Evolutionary conservation across 345 rosid species (phyloP).

Genomic region (Geranium brycei): DNA sequence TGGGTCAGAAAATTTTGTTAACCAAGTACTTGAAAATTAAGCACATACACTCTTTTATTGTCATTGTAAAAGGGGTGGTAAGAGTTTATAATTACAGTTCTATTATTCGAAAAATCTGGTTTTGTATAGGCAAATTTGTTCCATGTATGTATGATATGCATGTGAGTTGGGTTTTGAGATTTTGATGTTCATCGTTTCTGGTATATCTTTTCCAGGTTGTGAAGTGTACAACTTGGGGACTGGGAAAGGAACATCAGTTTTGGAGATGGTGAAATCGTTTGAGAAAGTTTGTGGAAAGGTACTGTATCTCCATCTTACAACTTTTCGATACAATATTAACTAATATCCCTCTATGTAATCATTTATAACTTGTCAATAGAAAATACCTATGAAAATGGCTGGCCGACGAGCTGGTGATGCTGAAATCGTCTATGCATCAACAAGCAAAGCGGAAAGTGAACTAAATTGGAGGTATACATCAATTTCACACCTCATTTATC

Average conservation of each 20-base stretch:
- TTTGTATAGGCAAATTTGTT: too few relatives aligned
- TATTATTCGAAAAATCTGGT: too few relatives aligned
- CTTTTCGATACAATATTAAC: not conserved
- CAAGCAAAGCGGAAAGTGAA: slow-evolving; percentile 59
- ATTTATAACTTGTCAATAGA: slow-evolving; percentile 20
- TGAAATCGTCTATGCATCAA: slow-evolving; percentile 80
- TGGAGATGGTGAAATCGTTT: slow-evolving; percentile 87
- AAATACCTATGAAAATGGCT: slow-evolving; percentile 60
- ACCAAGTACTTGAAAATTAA: too few relatives aligned
- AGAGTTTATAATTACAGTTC: too few relatives aligned
- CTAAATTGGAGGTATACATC: slow-evolving; percentile 66
- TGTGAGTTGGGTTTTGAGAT: too few relatives aligned
- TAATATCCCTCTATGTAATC: slow-evolving; percentile 52
- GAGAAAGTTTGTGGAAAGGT: slow-evolving; percentile 94
- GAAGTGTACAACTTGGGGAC: slow-evolving; percentile 95
- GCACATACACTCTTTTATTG: too few relatives aligned
- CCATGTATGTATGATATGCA: too few relatives aligned
- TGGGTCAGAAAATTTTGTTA: not conserved
- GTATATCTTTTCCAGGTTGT: slow-evolving; percentile 35
- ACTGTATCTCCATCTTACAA: not conserved
- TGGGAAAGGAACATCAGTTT: slow-evolving; percentile 89
- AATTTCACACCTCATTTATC: too few relatives aligned
- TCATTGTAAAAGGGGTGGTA: too few relatives aligned
- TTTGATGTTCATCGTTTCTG: too few relatives aligned
- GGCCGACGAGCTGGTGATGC: slow-evolving; percentile 84